These are phyloP conservation scores for Cladochytrium replicatum DNA, from an alignment of 192 early-diverging fungal genomes.

Conservation along the genomic window DNA sequence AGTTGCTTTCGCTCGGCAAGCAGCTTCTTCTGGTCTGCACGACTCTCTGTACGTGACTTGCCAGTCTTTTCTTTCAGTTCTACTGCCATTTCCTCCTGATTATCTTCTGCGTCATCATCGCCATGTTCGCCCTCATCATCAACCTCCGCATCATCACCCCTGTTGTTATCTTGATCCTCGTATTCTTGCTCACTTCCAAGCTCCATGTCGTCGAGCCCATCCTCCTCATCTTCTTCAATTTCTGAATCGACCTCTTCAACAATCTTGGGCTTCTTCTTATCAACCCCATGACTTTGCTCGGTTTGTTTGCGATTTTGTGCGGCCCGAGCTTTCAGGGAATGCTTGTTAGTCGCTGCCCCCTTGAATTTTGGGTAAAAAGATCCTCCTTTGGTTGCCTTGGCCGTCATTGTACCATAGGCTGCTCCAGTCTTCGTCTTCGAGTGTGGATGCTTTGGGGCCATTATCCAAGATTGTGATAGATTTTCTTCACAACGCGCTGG, in stretches of 20 bases:
- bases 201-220: constrained; percentile 18
- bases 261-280: neutral
- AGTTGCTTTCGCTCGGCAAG: constrained; percentile 49
- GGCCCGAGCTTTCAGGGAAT: neutral
- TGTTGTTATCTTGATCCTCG: constrained; percentile 19
- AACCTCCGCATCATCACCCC: neutral
- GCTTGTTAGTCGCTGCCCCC: neutral
- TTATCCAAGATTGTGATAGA: too few relatives aligned
- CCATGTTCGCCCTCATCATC: too few relatives aligned
- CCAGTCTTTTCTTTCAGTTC: too few relatives aligned
- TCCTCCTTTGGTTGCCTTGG: too few relatives aligned
- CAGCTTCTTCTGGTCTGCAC: constrained; percentile 29
- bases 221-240: constrained; percentile 16
- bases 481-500: too few relatives aligned
- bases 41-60: too few relatives aligned
- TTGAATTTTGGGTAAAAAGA: too few relatives aligned
- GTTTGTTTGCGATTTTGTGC: too few relatives aligned
- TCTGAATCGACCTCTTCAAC: constrained; percentile 10
- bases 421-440: too few relatives aligned
- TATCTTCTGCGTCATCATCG: constrained; percentile 6
- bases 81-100: too few relatives aligned
- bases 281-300: constrained; percentile 5
- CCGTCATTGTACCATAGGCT: too few relatives aligned
- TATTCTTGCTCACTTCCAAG: constrained; percentile 13
- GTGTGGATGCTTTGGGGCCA: too few relatives aligned